Conservation (phyloP, 2,329 filamentous ascomycete species). For the Fusarium torreyae region DNA sequence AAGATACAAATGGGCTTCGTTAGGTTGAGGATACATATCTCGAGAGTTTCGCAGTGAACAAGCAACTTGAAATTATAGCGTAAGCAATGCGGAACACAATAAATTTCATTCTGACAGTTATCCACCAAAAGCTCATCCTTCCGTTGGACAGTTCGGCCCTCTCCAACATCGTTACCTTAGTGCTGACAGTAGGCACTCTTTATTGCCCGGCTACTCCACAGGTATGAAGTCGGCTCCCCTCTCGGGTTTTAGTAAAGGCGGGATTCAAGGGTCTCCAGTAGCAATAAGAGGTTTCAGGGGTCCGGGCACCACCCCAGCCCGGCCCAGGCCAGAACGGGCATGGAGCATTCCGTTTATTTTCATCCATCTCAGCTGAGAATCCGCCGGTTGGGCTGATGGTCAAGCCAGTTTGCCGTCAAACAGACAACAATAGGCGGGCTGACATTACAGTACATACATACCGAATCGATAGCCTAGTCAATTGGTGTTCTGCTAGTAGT, state of each 20-base stretch:
- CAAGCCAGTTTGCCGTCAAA: neutral
- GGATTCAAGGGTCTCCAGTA: conserved; percentile 30
- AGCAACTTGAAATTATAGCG: neutral
- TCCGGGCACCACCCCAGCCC: conserved; percentile 23
- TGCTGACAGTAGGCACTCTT: conserved; percentile 20
- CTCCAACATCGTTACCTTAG: conserved; percentile 23
- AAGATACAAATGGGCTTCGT: neutral
- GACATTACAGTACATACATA: neutral
- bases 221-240: neutral
- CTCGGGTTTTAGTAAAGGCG: conserved; percentile 15
- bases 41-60: no score
- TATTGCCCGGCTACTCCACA: conserved; percentile 1
- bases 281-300: conserved; percentile 26
- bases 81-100: neutral
- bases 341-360: conserved; percentile 19
- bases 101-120: neutral
- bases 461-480: neutral
- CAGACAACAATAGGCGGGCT: neutral
- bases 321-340: conserved; percentile 20
- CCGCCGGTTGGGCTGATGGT: conserved; percentile 19
- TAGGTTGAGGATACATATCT: no score
- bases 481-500: neutral
- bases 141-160: conserved; percentile 8
- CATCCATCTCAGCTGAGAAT: conserved; percentile 28
- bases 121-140: neutral